A percentile compares a stretch with the other conserved stretches of the same genome.
phyloP scores from a whole-genome alignment of 352 stramenopile species.

The Phytophthora pinifolia region DNA sequence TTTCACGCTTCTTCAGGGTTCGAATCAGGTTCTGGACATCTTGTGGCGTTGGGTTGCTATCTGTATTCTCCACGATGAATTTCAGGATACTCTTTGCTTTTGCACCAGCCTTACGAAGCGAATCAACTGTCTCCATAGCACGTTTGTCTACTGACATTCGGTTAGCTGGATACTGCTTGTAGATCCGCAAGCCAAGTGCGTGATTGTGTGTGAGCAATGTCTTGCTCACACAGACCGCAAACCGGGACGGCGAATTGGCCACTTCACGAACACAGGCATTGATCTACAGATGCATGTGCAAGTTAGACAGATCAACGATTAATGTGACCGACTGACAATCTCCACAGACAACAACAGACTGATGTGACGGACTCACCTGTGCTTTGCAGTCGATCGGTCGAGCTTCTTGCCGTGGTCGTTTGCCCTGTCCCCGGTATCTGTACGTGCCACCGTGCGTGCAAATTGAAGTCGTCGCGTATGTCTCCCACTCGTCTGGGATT shows the following conservation, averaged over 20 bases:
- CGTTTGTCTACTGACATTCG: not conserved
- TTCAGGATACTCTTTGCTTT: slow-evolving; percentile 4
- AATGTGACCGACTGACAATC: too few species aligned
- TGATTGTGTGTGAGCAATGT: slow-evolving; percentile 3
- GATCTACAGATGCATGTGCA: not conserved
- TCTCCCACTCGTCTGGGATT: too few species aligned
- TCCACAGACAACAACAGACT: too few species aligned
- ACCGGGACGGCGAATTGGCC: not conserved
- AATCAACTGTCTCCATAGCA: slow-evolving; percentile 2
- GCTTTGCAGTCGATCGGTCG: too few species aligned
- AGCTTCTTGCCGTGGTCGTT: too few species aligned
- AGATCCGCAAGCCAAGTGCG: not conserved
- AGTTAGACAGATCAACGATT: too few species aligned
- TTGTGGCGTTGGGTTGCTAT: not conserved
- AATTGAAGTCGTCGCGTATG: too few species aligned
- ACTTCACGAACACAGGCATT: slow-evolving; percentile 4
- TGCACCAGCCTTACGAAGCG: slow-evolving; percentile 1
- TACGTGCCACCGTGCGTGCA: too few species aligned
- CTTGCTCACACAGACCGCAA: not conserved
- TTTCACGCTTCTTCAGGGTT: not conserved
- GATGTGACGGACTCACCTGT: too few species aligned
- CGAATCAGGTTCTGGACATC: slow-evolving; percentile 2
- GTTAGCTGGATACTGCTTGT: not conserved
- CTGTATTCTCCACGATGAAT: not conserved
- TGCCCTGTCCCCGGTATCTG: too few species aligned